Evolutionary conservation across 2,329 filamentous ascomycete species (phyloP).

Genomic region (Talaromyces sp.): DNA sequence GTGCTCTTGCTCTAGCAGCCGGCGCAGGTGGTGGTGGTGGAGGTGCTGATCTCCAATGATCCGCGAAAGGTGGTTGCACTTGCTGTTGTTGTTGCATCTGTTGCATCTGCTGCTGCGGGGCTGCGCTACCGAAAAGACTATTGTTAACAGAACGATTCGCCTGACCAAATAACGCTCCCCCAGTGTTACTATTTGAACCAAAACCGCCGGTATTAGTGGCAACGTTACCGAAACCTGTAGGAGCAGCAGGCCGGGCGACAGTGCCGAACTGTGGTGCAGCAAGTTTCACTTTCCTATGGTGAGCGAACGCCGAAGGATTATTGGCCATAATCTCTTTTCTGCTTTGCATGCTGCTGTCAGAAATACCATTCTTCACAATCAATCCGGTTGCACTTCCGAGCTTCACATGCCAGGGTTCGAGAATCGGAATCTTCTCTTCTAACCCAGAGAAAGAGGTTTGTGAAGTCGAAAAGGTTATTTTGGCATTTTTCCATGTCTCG

Average conservation of each 20-base stretch:
- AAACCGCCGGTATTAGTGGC: not conserved
- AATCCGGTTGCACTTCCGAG: slow-evolving; percentile 38
- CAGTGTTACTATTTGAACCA: not conserved
- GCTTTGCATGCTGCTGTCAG: slow-evolving; percentile 22
- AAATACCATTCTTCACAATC: slow-evolving; percentile 23
- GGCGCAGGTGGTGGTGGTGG: not conserved
- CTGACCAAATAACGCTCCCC: not conserved
- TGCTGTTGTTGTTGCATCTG: not conserved
- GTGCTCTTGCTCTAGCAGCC: not conserved
- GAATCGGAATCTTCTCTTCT: slow-evolving; percentile 55
- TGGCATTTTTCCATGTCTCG: slow-evolving; percentile 63
- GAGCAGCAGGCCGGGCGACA: not conserved
- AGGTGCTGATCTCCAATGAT: not conserved
- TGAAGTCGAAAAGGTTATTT: slow-evolving; percentile 62
- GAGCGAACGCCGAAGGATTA: not conserved
- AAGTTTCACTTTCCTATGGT: not conserved
- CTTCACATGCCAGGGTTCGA: slow-evolving; percentile 59
- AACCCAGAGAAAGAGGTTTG: slow-evolving; percentile 59
- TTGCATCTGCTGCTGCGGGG: not conserved
- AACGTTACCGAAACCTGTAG: not conserved
- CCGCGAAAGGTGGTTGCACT: not conserved
- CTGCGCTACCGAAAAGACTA: not conserved
- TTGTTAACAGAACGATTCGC: not conserved
- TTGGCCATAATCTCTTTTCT: slow-evolving; percentile 14
- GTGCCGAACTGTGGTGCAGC: not conserved